phyloP scores from a whole-genome alignment of 2,329 filamentous ascomycete genomes.

The Alternaria hordeiaustralica region DNA sequence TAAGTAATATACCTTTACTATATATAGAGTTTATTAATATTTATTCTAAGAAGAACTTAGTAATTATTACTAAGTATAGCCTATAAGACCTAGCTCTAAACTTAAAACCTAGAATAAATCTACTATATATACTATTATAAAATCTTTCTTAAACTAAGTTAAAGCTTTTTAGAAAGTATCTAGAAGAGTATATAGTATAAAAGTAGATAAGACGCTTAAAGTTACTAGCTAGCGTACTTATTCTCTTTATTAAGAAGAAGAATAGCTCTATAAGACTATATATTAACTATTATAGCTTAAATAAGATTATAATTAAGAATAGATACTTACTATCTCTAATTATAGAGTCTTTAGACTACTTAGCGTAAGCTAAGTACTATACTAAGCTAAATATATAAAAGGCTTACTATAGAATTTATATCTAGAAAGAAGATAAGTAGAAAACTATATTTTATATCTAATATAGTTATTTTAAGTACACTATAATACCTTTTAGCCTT shows the following conservation, averaged over 20 bases:
- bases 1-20: neutral
- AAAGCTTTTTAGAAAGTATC: neutral
- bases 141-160: neutral
- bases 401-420: neutral
- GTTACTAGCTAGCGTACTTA: neutral
- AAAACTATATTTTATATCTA: neutral
- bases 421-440: neutral
- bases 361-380: too few relatives aligned
- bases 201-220: neutral
- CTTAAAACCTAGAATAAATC: neutral
- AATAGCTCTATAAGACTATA: neutral
- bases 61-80: neutral
- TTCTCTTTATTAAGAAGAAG: neutral
- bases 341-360: too few relatives aligned
- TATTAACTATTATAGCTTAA: too few relatives aligned
- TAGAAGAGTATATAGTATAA: neutral
- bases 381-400: too few relatives aligned
- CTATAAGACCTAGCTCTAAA: neutral
- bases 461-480: neutral
- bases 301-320: too few relatives aligned
- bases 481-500: neutral
- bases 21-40: neutral
- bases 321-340: too few relatives aligned
- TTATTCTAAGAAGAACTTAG: neutral
- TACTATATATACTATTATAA: neutral